These are phyloP conservation scores for Canavalia gladiata DNA, from an alignment of 306 rosid species.

Conservation along the genomic window DNA sequence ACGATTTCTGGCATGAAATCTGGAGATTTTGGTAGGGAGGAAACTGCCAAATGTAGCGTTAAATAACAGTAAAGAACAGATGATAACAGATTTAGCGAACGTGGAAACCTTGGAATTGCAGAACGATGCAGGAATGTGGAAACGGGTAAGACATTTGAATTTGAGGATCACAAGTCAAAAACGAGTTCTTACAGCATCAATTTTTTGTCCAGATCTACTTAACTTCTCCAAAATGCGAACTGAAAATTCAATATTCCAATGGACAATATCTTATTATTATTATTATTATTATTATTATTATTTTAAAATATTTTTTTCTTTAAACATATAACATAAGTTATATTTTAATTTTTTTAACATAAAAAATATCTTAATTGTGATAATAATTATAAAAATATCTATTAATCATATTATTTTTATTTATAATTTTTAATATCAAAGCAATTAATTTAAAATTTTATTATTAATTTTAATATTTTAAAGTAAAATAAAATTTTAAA, in stretches of 20 bases:
- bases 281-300: too few relatives aligned
- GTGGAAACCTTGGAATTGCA: background rate
- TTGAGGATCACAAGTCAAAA: conserved; percentile 21
- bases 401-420: too few relatives aligned
- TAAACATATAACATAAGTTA: too few relatives aligned
- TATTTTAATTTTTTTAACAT: too few relatives aligned
- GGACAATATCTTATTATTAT: too few relatives aligned
- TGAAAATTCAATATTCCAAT: background rate
- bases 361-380: too few relatives aligned
- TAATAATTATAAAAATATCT: too few relatives aligned
- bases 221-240: background rate
- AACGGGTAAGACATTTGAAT: background rate
- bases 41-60: background rate
- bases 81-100: background rate
- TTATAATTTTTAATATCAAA: too few relatives aligned
- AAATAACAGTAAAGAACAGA: background rate
- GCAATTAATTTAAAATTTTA: too few relatives aligned
- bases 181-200: background rate
- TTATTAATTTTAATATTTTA: too few relatives aligned
- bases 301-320: too few relatives aligned
- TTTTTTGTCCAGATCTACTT: background rate
- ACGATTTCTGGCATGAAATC: conserved; percentile 6
- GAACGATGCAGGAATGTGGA: background rate
- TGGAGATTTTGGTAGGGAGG: conserved; percentile 21
- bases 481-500: too few relatives aligned